Conservation (phyloP, 495 filamentous ascomycete species). For the Hyaloscypha finlandica region DNA sequence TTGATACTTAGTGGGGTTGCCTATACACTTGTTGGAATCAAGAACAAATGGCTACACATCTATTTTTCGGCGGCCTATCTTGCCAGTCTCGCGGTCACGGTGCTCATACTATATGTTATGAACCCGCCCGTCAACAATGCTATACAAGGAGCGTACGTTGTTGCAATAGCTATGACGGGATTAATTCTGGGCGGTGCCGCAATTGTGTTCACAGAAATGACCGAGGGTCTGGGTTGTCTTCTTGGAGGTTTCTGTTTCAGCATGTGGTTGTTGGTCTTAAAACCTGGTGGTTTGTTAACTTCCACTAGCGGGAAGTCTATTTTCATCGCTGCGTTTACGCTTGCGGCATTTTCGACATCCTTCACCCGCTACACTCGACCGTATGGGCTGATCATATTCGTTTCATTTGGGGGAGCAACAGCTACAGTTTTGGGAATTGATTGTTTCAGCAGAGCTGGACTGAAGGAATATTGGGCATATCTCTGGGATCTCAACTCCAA, state of each 20-base stretch:
- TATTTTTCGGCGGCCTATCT: slow-evolving; percentile 80
- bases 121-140: slow-evolving; percentile 72
- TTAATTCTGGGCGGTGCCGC: slow-evolving; percentile 73
- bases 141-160: slow-evolving; percentile 86
- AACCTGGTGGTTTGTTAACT: slow-evolving; percentile 71
- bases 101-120: slow-evolving; percentile 91
- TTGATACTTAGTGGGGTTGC: slow-evolving; percentile 68
- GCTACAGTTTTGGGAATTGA: slow-evolving; percentile 81
- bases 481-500: slow-evolving; percentile 83
- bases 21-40: slow-evolving; percentile 79
- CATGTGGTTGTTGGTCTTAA: slow-evolving; percentile 88
- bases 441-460: slow-evolving; percentile 82
- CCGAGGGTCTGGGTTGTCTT: slow-evolving; percentile 83
- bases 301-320: slow-evolving; percentile 62
- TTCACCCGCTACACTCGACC: slow-evolving; percentile 78
- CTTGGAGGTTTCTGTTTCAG: slow-evolving; percentile 85
- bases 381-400: slow-evolving; percentile 73
- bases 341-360: slow-evolving; percentile 68
- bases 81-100: slow-evolving; percentile 70
- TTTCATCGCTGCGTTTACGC: slow-evolving; percentile 73
- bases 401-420: slow-evolving; percentile 81
- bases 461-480: slow-evolving; percentile 97
- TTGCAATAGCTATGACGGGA: slow-evolving; percentile 76
- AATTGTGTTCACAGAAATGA: slow-evolving; percentile 80
- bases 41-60: slow-evolving; percentile 79